Percentiles rank a stretch among this genome's conserved stretches.
Evolutionary conservation across 2,329 filamentous ascomycete genomes (phyloP).

Genomic region (Eurotiales sp.): DNA sequence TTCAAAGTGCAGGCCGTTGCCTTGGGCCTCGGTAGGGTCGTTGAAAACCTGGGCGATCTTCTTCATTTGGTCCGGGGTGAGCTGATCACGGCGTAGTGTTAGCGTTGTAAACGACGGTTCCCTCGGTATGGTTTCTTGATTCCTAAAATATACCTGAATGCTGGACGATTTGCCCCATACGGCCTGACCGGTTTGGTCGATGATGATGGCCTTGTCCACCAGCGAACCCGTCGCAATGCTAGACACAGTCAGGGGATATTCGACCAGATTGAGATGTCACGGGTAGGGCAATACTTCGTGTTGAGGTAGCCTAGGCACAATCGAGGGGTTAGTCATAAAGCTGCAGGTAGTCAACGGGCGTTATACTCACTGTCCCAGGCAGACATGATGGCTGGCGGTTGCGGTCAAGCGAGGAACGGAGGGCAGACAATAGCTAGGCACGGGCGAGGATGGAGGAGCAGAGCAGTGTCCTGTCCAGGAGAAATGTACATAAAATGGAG

Average conservation of each 20-base stretch:
- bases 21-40: constrained; percentile 28
- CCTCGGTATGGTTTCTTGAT: background rate
- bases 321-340: no score
- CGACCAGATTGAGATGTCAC: background rate
- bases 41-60: constrained; percentile 52
- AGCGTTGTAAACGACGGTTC: background rate
- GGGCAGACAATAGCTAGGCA: background rate
- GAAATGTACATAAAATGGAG: no score
- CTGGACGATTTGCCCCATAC: constrained; percentile 68
- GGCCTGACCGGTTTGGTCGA: constrained; percentile 75
- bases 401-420: background rate
- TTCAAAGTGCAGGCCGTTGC: background rate
- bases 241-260: constrained; percentile 15
- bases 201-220: constrained; percentile 79
- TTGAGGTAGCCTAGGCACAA: constrained; percentile 2
- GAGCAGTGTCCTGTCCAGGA: no score
- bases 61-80: constrained; percentile 53
- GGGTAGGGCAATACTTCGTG: background rate
- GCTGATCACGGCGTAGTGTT: constrained; percentile 28
- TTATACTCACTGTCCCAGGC: constrained; percentile 57
- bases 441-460: no score
- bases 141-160: constrained; percentile 64
- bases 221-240: constrained; percentile 78
- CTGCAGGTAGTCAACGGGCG: no score
- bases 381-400: constrained; percentile 19